These are phyloP conservation scores for Quercus mongolica DNA, from an alignment of 306 rosid genomes.

Conservation along the genomic window DNA sequence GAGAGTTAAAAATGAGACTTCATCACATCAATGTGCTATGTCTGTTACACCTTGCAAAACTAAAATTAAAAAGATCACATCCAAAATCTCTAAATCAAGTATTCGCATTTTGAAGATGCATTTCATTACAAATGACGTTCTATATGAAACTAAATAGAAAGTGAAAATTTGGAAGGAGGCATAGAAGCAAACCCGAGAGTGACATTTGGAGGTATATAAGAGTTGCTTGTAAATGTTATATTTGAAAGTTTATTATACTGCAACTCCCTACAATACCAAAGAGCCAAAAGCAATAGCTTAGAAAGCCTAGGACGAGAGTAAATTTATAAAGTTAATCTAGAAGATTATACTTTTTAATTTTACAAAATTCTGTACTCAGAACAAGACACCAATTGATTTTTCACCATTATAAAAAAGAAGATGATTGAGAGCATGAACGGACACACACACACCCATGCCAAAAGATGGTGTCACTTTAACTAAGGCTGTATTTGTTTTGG, in stretches of 20 bases:
- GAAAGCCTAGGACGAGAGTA: neutral
- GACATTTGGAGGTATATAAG: slow-evolving; percentile 55
- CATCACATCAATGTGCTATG: neutral
- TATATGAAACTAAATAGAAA: slow-evolving; percentile 2
- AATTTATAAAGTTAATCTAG: slow-evolving; percentile 1
- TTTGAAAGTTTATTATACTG: slow-evolving; percentile 55
- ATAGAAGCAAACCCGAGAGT: slow-evolving; percentile 62
- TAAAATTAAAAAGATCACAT: neutral
- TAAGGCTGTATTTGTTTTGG: neutral
- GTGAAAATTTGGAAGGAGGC: slow-evolving; percentile 22
- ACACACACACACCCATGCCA: no score
- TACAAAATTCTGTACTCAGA: no score
- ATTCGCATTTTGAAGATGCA: neutral
- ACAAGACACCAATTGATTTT: no score
- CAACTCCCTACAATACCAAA: slow-evolving; percentile 62
- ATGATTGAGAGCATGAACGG: no score
- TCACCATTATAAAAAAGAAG: no score
- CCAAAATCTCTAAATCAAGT: neutral
- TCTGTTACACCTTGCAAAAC: neutral
- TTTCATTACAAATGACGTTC: neutral
- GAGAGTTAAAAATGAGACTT: slow-evolving; percentile 25
- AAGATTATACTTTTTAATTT: neutral
- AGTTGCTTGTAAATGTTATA: slow-evolving; percentile 43
- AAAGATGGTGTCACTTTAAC: neutral
- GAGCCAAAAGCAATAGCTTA: slow-evolving; percentile 24